Evolutionary conservation across 345 rosid genomes (phyloP), one percentile per base, ranked within the genome.

Genomic region (Geranium rotundifolium): DNA sequence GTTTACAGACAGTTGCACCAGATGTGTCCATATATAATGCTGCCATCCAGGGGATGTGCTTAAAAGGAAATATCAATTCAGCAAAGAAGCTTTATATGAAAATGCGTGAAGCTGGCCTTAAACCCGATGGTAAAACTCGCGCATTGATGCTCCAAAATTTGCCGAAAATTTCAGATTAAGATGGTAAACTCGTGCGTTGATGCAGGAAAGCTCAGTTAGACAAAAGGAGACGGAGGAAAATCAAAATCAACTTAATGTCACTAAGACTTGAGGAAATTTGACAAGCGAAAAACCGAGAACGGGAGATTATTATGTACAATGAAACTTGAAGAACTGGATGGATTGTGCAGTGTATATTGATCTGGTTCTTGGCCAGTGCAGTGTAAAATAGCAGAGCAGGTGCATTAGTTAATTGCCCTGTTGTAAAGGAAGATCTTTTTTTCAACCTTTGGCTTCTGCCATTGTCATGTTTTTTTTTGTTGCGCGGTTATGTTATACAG

Each of bases 131-230:
- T 15, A 85, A 86, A 71, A 86, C 91, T 37, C 68, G 85, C 49
- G 89, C 90, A 49, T 55, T 83, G 83, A 86, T 85, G 90, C 82
- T 86, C 62, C 96, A 91, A 60, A 78, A 72, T 74, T 81, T 86
- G 41, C 65, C 17, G 58, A 81, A 76, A 61, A 60, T 0, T 46
- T 46, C 52, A 34, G 41, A 34, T 34, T 34, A 34, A 34, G 41
- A 34, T 34, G 41, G 41, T 34, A 34, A 34, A 34, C 41, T 34
- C 41, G 10, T 8, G 41, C 10, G 10, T 34, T 34, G 41, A 34
- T 34, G 41, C 41, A 4, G 6, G 7, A 34, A 34, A 34, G 10
- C 41, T 34, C 41, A 14, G 52, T 46, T 14, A 46, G 15, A 46
- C 52, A 46, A 46, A 23, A 46, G 52, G 52, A 46, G 16, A 46